Base-by-base conservation (phyloP, 2,329 filamentous ascomycete species). In the Alternaria gansuensis region DNA sequence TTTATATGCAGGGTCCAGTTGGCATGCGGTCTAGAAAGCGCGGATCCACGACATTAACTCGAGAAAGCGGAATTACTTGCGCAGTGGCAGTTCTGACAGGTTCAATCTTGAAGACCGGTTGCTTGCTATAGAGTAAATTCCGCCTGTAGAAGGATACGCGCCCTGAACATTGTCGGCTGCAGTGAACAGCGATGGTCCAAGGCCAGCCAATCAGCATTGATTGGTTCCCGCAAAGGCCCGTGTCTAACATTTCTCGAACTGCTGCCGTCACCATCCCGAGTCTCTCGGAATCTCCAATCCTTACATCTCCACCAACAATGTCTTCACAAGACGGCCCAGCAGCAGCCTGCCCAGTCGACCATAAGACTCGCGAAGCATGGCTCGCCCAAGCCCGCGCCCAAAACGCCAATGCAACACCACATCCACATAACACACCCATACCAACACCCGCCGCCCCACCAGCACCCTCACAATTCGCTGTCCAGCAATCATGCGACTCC, bases 351-450 rank as follows among this genome's bases (percentile, higher is more conserved):
- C 95, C 95, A 5, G 92, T 98, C 72, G 93, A 98, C 80, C 90
- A 93, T 80, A 91, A 92, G 72, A 90, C 92, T 51, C 90, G 95
- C 70, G 90, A 93, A 71, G 87, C 90, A 70, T 99, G 94, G 94
- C 85, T 98, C 36, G 83, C 85, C 57, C 87, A 92, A 73, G 87
- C 89, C 39, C 86, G 74, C 80, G 84, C 77, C 60, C 78, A 69
- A 43, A 70, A 67, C 52, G 73, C 66, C 54, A 62, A 53, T 34
- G 59, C 58, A 56, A 45, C 59, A 3, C 56, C 60, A 55, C 64
- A 65, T 51, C 71, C 66, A 29, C 69, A 68, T 58, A 57, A 24
- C 56, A 29, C 59, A 40, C 48, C 57, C 59, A 45, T 59, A 40
- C 46, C 67, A 54, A 40, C 57, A 49, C 51, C 59, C 57, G 43